Evolutionary conservation across 2,329 filamentous ascomycete species (phyloP), one percentile per base, ranked within the genome.

Genomic region (Alternaria incomplexa): DNA sequence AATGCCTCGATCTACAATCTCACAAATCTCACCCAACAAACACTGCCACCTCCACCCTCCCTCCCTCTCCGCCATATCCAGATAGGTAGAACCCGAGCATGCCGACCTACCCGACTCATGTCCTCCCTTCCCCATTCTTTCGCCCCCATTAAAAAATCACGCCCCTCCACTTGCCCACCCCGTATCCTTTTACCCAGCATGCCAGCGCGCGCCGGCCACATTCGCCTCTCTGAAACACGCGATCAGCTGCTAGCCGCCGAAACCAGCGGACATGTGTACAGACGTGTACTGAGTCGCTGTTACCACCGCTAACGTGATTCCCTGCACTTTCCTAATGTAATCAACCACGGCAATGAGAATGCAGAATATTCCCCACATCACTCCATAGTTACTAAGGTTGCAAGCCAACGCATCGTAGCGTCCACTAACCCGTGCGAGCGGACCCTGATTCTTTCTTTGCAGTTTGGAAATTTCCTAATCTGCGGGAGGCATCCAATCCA

Each of bases 381-480:
- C 48, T 52, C 48, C 48, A 52, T 32, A 40, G 20, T 52, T 52
- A 40, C 30, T 52, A 52, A 3, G 7, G 48, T 17, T 25, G 28
- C 32, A 52, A 40, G 36, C 48, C 48, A 52, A 25, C 48, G 20
- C 48, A 52, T 17, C 36, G 17, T 25, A 36, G 48, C 20, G 48
- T 32, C 36, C 1, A 40, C 36, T 40, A 40, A 40, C 13, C 48
- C 48, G 48, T 52, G 48, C 20, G 48, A 52, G 28, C 30, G 48
- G 48, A 52, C 48, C 48, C 48, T 52, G 48, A 40, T 36, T 52
- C 48, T 52, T 52, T 25, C 28, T 52, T 52, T 40, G n/a, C 48
- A n/a, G 32, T 23, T 52, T 40, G 36, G 36, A 2, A 40, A 40
- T 40, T 3, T 17, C 9, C 36, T 40, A 40, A 40, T 40, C 36